Evolutionary conservation across 2,329 filamentous ascomycete genomes (phyloP), one percentile per base, ranked within the genome.

Genomic region (Microdochium bolleyi): DNA sequence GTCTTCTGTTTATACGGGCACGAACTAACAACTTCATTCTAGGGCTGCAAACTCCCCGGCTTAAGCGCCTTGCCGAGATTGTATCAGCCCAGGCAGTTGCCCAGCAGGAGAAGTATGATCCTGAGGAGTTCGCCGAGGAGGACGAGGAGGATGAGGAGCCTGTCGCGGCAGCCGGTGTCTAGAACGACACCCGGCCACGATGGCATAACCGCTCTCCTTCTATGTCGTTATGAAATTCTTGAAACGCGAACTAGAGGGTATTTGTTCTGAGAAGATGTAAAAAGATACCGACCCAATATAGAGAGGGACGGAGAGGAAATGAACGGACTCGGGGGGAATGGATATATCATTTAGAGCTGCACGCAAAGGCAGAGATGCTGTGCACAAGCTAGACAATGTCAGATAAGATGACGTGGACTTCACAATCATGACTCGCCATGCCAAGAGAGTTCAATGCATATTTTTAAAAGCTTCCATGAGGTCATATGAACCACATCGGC

Each of bases 11-110:
- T 22, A 16, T 22, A 44, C n/a, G 13, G 19, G 46, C 7, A 27
- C n/a, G 8, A 16, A 48, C 57, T 58, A 55, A 57, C 53, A 56
- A 61, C 53, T 67, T 67, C 70, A 63, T 48, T 38, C 13, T 55
- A 94, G 89, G 90, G 92, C 83, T 96, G 50, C 92, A 96, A 88
- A 96, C 92, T 54, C 92, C 92, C 49, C 84, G 92, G 56, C 74
- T 99, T 57, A 97, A 97, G 78, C 87, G 94, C 56, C 79, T 99
- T 52, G 94, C 94, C n/a, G 94, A 99, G 73, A 97, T 99, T 59
- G 94, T 99, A 49, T 95, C 90, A 37, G 89, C 91, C 30, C 94
- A 99, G 72, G 94, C 94, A 30, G 92, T 97, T 64, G 90, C 92
- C 53, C 92, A 97, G 70, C 90, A 95, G 72, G 90, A 95, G 72